A percentile compares a stretch with the other conserved stretches of the same genome.
Conservation (phyloP, 306 rosid species). For the Cajanus cajan region DNA sequence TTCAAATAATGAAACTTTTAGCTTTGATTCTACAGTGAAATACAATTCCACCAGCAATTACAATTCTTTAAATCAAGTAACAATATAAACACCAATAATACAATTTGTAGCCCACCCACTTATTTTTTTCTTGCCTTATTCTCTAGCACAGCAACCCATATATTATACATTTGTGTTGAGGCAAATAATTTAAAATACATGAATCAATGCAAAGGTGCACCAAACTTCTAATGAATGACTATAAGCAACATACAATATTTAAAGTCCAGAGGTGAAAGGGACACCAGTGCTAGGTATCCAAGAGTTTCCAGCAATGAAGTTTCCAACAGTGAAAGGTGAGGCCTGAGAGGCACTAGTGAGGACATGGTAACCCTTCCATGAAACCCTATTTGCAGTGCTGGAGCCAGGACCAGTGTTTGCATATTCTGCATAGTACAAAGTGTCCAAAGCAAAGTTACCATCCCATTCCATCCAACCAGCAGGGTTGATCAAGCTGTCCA, state of each 20-base stretch:
- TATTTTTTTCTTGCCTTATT: neutral
- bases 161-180: neutral
- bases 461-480: conserved; percentile 78
- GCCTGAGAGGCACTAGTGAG: conserved; percentile 68
- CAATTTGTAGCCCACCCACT: neutral
- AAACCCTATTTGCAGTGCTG: conserved; percentile 55
- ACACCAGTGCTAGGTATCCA: conserved; percentile 68
- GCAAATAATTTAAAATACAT: neutral
- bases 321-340: conserved; percentile 60
- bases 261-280: conserved; percentile 65
- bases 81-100: neutral
- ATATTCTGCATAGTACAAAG: conserved; percentile 66
- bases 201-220: neutral
- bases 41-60: conserved; percentile 7
- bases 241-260: neutral
- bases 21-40: neutral
- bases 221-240: neutral
- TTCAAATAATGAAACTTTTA: neutral
- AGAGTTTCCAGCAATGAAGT: conserved; percentile 54
- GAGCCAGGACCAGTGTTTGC: conserved; percentile 67
- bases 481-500: conserved; percentile 56
- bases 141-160: neutral
- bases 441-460: conserved; percentile 65
- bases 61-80: neutral
- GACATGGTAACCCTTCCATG: conserved; percentile 66